These are phyloP conservation scores for Isatis lusitanica DNA, from an alignment of 441 rosid genomes.

Conservation along the genomic window DNA sequence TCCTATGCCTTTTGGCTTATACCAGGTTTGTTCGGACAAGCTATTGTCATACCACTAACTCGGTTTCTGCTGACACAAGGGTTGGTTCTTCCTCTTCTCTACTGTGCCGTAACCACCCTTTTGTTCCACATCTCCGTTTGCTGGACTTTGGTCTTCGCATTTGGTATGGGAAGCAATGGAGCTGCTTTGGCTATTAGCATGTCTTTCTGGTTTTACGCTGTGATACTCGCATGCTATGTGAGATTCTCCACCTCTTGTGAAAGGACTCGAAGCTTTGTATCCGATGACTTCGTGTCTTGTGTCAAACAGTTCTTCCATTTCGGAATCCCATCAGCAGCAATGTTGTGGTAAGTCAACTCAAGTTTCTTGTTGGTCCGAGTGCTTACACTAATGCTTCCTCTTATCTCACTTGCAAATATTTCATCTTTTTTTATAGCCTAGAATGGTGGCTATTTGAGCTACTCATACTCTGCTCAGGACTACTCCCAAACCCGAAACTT, in stretches of 20 bases:
- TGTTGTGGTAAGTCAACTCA: slow-evolving; percentile 16
- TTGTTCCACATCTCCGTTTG: slow-evolving; percentile 6
- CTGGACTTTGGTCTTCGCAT: slow-evolving; percentile 8
- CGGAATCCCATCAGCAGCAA: slow-evolving; percentile 35
- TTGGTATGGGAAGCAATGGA: slow-evolving; percentile 29
- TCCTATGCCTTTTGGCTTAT: not conserved
- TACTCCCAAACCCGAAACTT: slow-evolving; percentile 74
- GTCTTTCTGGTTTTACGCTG: slow-evolving; percentile 25
- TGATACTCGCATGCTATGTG: slow-evolving; percentile 22
- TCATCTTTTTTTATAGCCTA: slow-evolving; percentile 45
- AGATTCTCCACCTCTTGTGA: slow-evolving; percentile 26
- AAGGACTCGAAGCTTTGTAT: slow-evolving; percentile 19
- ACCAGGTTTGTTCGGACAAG: slow-evolving; percentile 43
- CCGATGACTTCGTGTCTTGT: not conserved
- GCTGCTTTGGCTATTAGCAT: slow-evolving; percentile 31
- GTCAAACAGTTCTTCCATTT: slow-evolving; percentile 27
- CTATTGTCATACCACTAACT: slow-evolving; percentile 22
- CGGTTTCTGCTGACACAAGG: slow-evolving; percentile 30
- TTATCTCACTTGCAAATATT: not conserved
- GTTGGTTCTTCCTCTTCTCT: slow-evolving; percentile 32
- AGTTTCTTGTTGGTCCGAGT: not conserved
- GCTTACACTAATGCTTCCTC: not conserved
- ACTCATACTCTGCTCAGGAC: slow-evolving; percentile 35
- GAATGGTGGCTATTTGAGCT: slow-evolving; percentile 89
- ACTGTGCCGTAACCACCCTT: slow-evolving; percentile 9